These are phyloP conservation scores for Kwoniella dejecticola DNA, from an alignment of 768 basidiomycete species.

Conservation along the genomic window DNA sequence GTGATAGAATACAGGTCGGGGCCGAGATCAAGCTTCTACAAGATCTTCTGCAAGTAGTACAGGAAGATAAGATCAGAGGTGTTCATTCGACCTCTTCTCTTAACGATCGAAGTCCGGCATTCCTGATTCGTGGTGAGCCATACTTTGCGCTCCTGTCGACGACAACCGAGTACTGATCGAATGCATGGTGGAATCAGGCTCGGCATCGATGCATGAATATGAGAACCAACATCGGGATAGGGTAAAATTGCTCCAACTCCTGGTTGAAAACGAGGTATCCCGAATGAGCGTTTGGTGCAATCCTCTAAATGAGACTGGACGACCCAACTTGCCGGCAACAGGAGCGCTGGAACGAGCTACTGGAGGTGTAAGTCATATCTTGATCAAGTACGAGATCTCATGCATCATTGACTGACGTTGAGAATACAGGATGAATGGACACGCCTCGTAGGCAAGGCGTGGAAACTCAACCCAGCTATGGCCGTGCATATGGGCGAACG, in stretches of 20 bases:
- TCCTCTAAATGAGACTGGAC: constrained; percentile 68
- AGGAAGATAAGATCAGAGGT: constrained; percentile 70
- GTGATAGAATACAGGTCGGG: constrained; percentile 83
- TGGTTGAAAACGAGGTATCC: constrained; percentile 88
- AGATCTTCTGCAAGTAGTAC: constrained; percentile 77
- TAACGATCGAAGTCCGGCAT: constrained; percentile 36
- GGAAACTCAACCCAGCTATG: constrained; percentile 80
- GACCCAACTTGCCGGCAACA: constrained; percentile 27
- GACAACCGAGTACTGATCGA: no score
- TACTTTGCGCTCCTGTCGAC: no score
- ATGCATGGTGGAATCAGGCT: constrained; percentile 37
- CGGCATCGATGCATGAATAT: constrained; percentile 60
- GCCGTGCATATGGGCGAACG: constrained; percentile 83
- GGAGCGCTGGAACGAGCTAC: constrained; percentile 65
- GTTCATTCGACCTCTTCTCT: constrained; percentile 50
- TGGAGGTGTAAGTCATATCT: constrained; percentile 61
- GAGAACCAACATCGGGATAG: constrained; percentile 65
- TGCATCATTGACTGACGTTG: not conserved
- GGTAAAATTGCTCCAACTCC: constrained; percentile 73
- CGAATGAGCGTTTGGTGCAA: constrained; percentile 88
- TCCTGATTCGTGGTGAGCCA: constrained; percentile 50
- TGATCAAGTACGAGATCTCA: no score
- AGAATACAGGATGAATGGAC: constrained; percentile 62
- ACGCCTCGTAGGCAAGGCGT: constrained; percentile 68
- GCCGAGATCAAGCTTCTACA: constrained; percentile 83